A percentile compares a stretch with the other conserved stretches of the same genome.
These are phyloP conservation scores for Bolboschoenoplectus hybrid DNA, from an alignment of 202 grass and related monocot genomes.

Conservation along the genomic window DNA sequence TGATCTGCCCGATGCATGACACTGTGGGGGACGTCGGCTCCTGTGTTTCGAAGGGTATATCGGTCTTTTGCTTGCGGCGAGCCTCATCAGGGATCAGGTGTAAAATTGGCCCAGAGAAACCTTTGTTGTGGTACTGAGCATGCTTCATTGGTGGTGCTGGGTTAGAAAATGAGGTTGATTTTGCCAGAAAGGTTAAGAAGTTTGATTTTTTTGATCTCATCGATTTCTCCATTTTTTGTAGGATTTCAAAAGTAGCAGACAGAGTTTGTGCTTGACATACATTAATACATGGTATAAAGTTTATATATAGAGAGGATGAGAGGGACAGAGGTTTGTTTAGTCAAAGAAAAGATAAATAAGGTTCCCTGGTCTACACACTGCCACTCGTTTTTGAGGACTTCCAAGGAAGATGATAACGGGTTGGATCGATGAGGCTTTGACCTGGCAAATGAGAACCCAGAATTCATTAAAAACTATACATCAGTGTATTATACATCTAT, in stretches of 20 bases:
- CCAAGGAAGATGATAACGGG: background rate
- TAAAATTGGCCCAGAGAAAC: conserved; percentile 74
- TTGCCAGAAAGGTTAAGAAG: conserved; percentile 58
- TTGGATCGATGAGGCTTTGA: background rate
- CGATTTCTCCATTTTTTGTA: conserved; percentile 41
- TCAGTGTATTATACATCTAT: background rate
- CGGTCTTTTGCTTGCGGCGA: conserved; percentile 38
- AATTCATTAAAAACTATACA: background rate
- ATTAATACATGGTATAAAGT: conserved; percentile 16
- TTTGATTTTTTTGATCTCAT: conserved; percentile 47
- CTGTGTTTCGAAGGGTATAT: conserved; percentile 46
- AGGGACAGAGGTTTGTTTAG: background rate
- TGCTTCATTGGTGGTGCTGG: conserved; percentile 34
- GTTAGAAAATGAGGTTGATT: conserved; percentile 58
- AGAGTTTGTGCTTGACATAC: background rate
- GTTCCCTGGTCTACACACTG: conserved; percentile 5
- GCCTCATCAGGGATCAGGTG: conserved; percentile 74
- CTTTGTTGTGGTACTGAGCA: conserved; percentile 59
- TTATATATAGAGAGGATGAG: conserved; percentile 2
- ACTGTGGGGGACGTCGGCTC: conserved; percentile 89
- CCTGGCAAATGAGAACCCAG: conserved; percentile 7
- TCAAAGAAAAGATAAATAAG: background rate
- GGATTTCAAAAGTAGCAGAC: conserved; percentile 7
- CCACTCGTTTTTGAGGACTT: conserved; percentile 11
- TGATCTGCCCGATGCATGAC: conserved; percentile 92